These are phyloP conservation scores for Metschnikowia similis DNA, from an alignment of 805 yeast species.

Conservation along the genomic window DNA sequence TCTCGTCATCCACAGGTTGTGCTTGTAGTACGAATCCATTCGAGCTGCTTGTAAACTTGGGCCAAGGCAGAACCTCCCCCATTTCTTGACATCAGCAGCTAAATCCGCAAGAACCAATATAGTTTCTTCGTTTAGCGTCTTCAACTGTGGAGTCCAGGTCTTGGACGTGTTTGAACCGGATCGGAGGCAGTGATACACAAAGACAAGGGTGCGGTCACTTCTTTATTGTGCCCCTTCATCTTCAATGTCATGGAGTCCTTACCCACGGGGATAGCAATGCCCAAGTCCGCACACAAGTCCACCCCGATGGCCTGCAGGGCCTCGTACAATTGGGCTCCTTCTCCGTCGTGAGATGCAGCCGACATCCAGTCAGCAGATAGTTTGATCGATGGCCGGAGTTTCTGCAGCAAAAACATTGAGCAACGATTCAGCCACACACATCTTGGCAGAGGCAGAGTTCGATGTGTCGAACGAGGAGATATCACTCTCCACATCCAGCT, in stretches of 20 bases:
- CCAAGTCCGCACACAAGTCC: conserved; percentile 90
- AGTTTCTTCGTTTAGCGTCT: conserved; percentile 47
- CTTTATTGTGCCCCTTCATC: conserved; percentile 93
- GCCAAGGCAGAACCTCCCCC: conserved; percentile 93
- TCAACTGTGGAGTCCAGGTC: conserved; percentile 93
- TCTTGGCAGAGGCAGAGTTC: conserved; percentile 86
- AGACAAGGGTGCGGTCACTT: conserved; percentile 93
- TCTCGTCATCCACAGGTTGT: no score
- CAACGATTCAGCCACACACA: conserved; percentile 93
- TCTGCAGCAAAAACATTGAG: conserved; percentile 88
- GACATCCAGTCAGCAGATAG: conserved; percentile 99
- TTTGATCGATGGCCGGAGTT: conserved; percentile 70
- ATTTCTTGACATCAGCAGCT: conserved; percentile 46
- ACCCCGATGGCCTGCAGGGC: conserved; percentile 96
- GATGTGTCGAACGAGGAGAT: no score
- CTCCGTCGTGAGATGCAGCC: conserved; percentile 91
- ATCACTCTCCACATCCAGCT: no score
- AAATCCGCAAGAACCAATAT: conserved; percentile 77
- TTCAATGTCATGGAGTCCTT: conserved; percentile 99
- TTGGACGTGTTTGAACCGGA: conserved; percentile 74
- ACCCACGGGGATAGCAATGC: conserved; percentile 93
- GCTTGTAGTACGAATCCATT: no score
- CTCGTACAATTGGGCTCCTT: conserved; percentile 90
- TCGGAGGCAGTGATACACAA: conserved; percentile 88
- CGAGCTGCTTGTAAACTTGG: conserved; percentile 86